Conservation (phyloP, 2,329 filamentous ascomycete species). For the Fusarium anthophilum region DNA sequence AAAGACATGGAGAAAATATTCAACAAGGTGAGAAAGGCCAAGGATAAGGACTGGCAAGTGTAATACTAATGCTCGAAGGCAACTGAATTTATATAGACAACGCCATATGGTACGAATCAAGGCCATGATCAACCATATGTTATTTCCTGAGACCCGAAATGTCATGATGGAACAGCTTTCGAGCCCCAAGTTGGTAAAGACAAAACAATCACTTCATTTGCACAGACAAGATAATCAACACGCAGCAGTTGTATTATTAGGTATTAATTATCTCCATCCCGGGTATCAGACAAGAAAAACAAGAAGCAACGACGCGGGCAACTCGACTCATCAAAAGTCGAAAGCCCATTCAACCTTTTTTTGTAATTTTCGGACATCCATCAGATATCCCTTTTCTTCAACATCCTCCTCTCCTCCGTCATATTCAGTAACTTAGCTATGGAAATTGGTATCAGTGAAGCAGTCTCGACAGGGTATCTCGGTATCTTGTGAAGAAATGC, state of each 20-base stretch:
- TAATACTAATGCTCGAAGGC: background rate
- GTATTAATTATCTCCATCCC: slow-evolving; percentile 54
- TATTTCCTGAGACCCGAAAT: too few species aligned
- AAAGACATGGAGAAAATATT: background rate
- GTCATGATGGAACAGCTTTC: background rate
- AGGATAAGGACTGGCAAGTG: background rate
- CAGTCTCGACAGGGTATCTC: slow-evolving; percentile 66
- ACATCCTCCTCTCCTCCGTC: slow-evolving; percentile 29
- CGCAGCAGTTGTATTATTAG: slow-evolving; percentile 55
- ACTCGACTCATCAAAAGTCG: slow-evolving; percentile 29
- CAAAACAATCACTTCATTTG: background rate
- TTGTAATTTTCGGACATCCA: slow-evolving; percentile 24
- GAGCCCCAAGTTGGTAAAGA: too few species aligned
- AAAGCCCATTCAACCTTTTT: slow-evolving; percentile 35
- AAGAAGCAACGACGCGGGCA: slow-evolving; percentile 41
- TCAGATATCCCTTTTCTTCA: slow-evolving; percentile 26
- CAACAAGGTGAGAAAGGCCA: background rate
- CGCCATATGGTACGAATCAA: background rate
- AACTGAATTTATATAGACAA: background rate
- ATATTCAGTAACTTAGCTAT: slow-evolving; percentile 43
- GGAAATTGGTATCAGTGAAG: slow-evolving; percentile 55
- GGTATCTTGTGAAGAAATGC: slow-evolving; percentile 63
- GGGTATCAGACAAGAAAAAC: slow-evolving; percentile 53
- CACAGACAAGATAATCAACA: slow-evolving; percentile 38
- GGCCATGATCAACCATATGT: background rate